Base-by-base conservation (phyloP, 2,329 filamentous ascomycete genomes). In the Cladophialophora psammophila region DNA sequence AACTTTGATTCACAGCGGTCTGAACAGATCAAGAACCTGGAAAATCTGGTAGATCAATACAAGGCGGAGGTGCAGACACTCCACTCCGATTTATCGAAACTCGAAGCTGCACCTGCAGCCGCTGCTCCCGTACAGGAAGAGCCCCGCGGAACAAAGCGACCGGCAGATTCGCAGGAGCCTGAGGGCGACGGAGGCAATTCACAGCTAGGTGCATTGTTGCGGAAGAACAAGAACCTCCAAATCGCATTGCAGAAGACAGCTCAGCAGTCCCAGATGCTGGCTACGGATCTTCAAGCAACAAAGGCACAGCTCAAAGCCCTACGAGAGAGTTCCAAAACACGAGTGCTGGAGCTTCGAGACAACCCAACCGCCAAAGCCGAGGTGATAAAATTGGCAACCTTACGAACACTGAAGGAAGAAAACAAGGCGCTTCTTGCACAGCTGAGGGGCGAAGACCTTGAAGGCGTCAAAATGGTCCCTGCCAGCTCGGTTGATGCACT, bases 291-390 rank as follows among this genome's bases (percentile, higher is more conserved):
- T 55, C 85, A 89, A 48, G 90, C 93, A 10, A 84, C 86, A 64
- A 84, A 88, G 66, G 87, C 91, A 36, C 93, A 97, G 75, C 87
- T 98, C 31, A 85, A 86, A 55, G 83, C 85, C 5, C 80, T 90
- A 42, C 85, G 88, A 72, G 84, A 90, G 58, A 87, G 90, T 18
- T 90, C 88, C 35, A 89, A 91, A 70, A 96, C 90, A 3, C 91
- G 95, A 40, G 85, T 98, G 56, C 86, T 99, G 32, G 90, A 95
- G 63, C 84, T 98, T 13, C 91, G 93, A 65, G 90, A 91, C n/a
- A 99, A 99, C 77, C 95, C 95, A 0, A 98, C 95, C 0, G 88
- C 93, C 0, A 88, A 95, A 74, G 88, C 88, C 67, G 93, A 97
- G 80, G 90, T 91, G 2, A 87, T 97, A 77, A 97, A 98, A 80